Conservation (phyloP, 345 rosid species). For the Dipteronia sinensis region DNA sequence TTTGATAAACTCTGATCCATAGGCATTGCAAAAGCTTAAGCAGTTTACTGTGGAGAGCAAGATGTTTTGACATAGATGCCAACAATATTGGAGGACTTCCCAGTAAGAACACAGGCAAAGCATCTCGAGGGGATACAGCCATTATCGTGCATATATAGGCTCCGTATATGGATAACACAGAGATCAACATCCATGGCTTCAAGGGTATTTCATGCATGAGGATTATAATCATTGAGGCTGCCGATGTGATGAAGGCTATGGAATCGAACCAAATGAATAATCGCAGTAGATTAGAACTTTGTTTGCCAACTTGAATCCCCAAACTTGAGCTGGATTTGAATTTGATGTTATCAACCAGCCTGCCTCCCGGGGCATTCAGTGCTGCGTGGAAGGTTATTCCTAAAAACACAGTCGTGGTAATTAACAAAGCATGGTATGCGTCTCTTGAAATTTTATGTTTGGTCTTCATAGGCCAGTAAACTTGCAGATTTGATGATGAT, state of each 20-base stretch:
- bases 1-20: neutral
- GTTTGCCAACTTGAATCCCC: neutral
- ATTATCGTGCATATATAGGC: constrained; percentile 16
- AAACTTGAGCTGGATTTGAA: neutral
- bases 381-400: constrained; percentile 8
- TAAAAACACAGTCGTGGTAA: constrained; percentile 11
- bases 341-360: neutral
- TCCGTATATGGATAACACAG: constrained; percentile 3
- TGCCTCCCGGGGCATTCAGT: neutral
- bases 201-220: constrained; percentile 23
- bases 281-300: neutral
- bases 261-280: constrained; percentile 23
- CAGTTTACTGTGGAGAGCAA: neutral
- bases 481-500: neutral
- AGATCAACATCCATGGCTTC: constrained; percentile 15
- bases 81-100: constrained; percentile 7
- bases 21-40: neutral
- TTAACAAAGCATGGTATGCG: neutral
- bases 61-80: neutral
- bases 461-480: neutral
- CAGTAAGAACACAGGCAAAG: neutral
- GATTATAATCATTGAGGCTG: constrained; percentile 13
- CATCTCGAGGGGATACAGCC: constrained; percentile 17
- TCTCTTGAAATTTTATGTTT: neutral
- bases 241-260: constrained; percentile 22